phyloP scores from a whole-genome alignment of 257 asterid species.

The Echites panduratus region DNA sequence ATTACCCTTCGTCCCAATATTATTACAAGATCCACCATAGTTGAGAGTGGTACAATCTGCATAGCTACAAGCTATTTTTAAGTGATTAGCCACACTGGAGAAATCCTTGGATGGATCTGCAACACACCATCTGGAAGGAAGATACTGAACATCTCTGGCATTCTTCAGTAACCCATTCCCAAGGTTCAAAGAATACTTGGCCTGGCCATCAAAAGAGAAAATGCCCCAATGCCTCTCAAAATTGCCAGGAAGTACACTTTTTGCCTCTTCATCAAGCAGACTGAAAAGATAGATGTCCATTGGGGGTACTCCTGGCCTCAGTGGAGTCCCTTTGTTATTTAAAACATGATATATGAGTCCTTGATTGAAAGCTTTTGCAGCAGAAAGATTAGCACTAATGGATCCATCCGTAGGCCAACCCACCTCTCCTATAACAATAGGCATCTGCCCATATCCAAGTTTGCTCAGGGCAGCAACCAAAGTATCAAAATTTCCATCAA shows the following conservation, averaged over 20 bases:
- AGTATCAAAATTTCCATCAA: slow-evolving; percentile 91
- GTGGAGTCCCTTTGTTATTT: slow-evolving; percentile 69
- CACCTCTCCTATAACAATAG: slow-evolving; percentile 75
- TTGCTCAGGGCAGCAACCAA: slow-evolving; percentile 69
- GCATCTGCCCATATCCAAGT: slow-evolving; percentile 79
- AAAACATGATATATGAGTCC: slow-evolving; percentile 62
- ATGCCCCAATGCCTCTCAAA: slow-evolving; percentile 97
- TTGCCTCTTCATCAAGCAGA: slow-evolving; percentile 84
- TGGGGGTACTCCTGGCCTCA: slow-evolving; percentile 78
- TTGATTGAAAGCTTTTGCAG: slow-evolving; percentile 80
- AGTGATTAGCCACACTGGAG: slow-evolving; percentile 53
- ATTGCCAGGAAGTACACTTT: slow-evolving; percentile 78
- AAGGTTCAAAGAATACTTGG: slow-evolving; percentile 72
- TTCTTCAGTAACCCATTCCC: slow-evolving; percentile 67
- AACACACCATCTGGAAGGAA: slow-evolving; percentile 91
- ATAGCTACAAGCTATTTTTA: slow-evolving; percentile 62
- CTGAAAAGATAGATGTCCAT: slow-evolving; percentile 74
- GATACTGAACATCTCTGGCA: slow-evolving; percentile 65
- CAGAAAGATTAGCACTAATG: slow-evolving; percentile 59
- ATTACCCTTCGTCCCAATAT: slow-evolving; percentile 68
- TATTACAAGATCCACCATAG: slow-evolving; percentile 84
- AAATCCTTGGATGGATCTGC: slow-evolving; percentile 70
- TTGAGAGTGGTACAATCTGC: slow-evolving; percentile 87
- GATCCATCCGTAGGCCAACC: slow-evolving; percentile 97
- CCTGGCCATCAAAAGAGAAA: slow-evolving; percentile 87